phyloP scores from a whole-genome alignment of 2,329 filamentous ascomycete species.

The Monilinia fructigena region DNA sequence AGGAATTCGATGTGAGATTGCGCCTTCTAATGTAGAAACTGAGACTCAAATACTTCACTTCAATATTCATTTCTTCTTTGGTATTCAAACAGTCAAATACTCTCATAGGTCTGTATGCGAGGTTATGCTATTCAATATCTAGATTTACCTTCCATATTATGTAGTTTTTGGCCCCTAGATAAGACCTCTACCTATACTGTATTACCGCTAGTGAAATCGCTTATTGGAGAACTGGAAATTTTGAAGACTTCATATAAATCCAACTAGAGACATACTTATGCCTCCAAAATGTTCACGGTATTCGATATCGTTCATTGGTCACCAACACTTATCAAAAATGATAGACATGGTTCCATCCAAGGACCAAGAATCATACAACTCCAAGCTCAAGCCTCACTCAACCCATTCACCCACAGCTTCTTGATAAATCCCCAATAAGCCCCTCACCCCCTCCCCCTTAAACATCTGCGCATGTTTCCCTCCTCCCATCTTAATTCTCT shows the following conservation, averaged over 20 bases:
- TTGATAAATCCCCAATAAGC: constrained; percentile 35
- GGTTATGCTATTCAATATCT: background rate
- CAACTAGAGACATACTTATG: background rate
- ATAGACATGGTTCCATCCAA: background rate
- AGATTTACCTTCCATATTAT: background rate
- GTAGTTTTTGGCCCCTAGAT: background rate
- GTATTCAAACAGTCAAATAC: background rate
- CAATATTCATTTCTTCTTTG: background rate
- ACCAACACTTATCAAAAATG: background rate
- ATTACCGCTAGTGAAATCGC: background rate
- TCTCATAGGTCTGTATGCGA: background rate
- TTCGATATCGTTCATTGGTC: background rate
- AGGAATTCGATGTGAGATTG: background rate
- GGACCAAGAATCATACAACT: too few relatives aligned
- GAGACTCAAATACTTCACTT: too few relatives aligned
- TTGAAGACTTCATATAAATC: background rate
- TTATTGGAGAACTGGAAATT: background rate
- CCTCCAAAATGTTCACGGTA: background rate
- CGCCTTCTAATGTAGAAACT: too few relatives aligned
- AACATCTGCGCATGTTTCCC: constrained; percentile 36
- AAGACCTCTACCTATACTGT: background rate
- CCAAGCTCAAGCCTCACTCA: background rate
- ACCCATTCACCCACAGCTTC: constrained; percentile 28
- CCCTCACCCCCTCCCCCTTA: constrained; percentile 32
- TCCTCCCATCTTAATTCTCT: constrained; percentile 26